A percentile compares a stretch with the other conserved stretches of the same genome.
Conservation (phyloP, 331 rosid species). For the Malus hybrid region DNA sequence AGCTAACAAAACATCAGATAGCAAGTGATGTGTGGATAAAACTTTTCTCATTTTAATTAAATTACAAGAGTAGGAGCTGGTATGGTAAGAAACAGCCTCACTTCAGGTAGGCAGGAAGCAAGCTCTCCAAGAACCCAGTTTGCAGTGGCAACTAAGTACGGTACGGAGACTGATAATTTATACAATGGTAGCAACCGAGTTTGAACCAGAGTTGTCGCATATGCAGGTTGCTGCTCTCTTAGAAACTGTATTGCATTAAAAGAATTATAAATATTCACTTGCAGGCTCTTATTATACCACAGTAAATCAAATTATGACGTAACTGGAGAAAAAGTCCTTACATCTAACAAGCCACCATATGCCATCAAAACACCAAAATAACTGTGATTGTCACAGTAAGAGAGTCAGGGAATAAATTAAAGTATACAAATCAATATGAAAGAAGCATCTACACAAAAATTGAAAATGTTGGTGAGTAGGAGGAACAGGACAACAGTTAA, state of each 20-base stretch:
- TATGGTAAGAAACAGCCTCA: conserved; percentile 29
- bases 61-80: conserved; percentile 9
- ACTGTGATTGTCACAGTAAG: conserved; percentile 35
- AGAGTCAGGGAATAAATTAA: not conserved
- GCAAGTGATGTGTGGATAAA: conserved; percentile 8
- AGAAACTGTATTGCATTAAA: conserved; percentile 49
- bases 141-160: conserved; percentile 72
- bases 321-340: conserved; percentile 40
- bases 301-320: conserved; percentile 2
- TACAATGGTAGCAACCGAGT: conserved; percentile 68
- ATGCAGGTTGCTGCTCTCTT: conserved; percentile 69
- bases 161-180: conserved; percentile 31
- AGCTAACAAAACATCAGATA: conserved; percentile 1
- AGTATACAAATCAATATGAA: not conserved
- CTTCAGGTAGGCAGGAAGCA: conserved; percentile 78
- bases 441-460: not conserved
- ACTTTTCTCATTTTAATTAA: not conserved
- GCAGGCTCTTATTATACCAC: conserved; percentile 5
- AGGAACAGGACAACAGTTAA: not conserved
- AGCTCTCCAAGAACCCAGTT: conserved; percentile 96
- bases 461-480: not conserved
- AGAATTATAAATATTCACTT: not conserved
- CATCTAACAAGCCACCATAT: conserved; percentile 78
- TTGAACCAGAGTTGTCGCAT: conserved; percentile 39
- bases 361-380: conserved; percentile 84